Conservation (phyloP, 495 filamentous ascomycete genomes). For the Penicillium pancosmium region DNA sequence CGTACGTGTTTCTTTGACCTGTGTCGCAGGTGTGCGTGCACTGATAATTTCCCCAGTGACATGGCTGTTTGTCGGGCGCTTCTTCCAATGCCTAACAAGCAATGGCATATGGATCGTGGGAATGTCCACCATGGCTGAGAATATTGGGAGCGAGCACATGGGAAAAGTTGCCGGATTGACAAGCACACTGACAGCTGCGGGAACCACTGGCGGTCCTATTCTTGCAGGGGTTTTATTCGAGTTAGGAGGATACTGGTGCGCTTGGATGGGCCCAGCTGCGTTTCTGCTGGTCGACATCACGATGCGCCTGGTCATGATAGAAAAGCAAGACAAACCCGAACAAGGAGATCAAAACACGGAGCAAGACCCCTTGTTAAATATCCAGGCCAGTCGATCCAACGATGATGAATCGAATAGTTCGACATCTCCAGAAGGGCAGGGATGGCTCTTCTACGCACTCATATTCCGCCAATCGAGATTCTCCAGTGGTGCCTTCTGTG, state of each 20-base stretch:
- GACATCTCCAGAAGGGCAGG: not conserved
- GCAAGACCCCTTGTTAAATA: slow-evolving; percentile 6
- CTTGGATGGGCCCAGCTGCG: slow-evolving; percentile 26
- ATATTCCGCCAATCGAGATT: slow-evolving; percentile 28
- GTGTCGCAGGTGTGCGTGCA: not conserved
- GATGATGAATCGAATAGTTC: not conserved
- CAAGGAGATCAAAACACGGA: slow-evolving; percentile 3
- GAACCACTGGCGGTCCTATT: slow-evolving; percentile 27
- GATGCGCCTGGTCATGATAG: slow-evolving; percentile 37
- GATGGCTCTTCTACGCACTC: slow-evolving; percentile 27
- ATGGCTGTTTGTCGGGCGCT: slow-evolving; percentile 29
- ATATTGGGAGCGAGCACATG: slow-evolving; percentile 30
- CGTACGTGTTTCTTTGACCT: slow-evolving; percentile 13
- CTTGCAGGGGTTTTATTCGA: slow-evolving; percentile 27
- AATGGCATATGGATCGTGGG: slow-evolving; percentile 34
- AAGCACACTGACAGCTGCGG: slow-evolving; percentile 20
- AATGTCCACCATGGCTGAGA: slow-evolving; percentile 31
- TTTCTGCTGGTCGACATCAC: slow-evolving; percentile 32
- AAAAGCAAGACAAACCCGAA: slow-evolving; percentile 15
- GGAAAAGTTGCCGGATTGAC: slow-evolving; percentile 29
- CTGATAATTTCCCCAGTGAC: slow-evolving; percentile 22
- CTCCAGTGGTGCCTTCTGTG: slow-evolving; percentile 24
- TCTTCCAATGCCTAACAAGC: slow-evolving; percentile 33
- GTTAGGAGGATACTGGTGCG: slow-evolving; percentile 33
- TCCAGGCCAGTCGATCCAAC: not conserved